A percentile compares a stretch with the other conserved stretches of the same genome.
Evolutionary conservation across 2,329 filamentous ascomycete species (phyloP).

Genomic region (Exophiala sp.): DNA sequence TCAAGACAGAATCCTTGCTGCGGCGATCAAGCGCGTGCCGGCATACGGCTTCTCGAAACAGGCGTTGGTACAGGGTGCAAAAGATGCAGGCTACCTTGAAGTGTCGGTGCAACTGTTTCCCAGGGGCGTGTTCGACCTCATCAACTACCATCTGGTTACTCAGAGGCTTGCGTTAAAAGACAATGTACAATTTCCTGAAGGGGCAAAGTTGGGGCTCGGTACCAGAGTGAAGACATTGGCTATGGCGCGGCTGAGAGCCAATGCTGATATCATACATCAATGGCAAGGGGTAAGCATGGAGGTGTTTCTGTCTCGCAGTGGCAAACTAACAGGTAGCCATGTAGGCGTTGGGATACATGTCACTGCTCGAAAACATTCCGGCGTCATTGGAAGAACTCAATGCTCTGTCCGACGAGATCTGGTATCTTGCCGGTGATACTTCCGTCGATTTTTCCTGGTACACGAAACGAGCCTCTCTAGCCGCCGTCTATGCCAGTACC

Average conservation of each 20-base stretch:
- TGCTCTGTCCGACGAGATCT: constrained; percentile 83
- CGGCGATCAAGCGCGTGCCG: constrained; percentile 74
- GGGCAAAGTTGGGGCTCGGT: constrained; percentile 44
- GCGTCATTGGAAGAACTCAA: constrained; percentile 72
- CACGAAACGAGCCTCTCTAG: constrained; percentile 58
- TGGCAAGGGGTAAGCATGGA: constrained; percentile 77
- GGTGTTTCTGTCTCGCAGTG: not conserved
- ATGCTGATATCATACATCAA: constrained; percentile 62
- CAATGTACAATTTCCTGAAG: constrained; percentile 35
- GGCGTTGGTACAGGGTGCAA: constrained; percentile 69
- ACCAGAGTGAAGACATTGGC: constrained; percentile 64
- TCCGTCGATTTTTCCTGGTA: constrained; percentile 88
- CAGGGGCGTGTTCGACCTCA: constrained; percentile 71
- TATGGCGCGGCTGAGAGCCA: constrained; percentile 70
- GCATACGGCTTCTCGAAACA: constrained; percentile 71
- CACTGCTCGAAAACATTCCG: constrained; percentile 70
- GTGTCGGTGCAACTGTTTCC: constrained; percentile 79
- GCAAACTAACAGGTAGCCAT: constrained; percentile 11
- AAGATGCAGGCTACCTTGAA: constrained; percentile 78
- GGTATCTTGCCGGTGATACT: constrained; percentile 74
- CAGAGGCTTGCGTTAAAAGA: constrained; percentile 56
- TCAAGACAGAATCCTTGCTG: constrained; percentile 71
- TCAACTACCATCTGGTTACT: constrained; percentile 68
- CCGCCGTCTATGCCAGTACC: constrained; percentile 65
- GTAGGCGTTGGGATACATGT: constrained; percentile 84